Evolutionary conservation across 768 basidiomycete genomes (phyloP), one percentile per base, ranked within the genome.

Genomic region (Antrodiella citrinella): DNA sequence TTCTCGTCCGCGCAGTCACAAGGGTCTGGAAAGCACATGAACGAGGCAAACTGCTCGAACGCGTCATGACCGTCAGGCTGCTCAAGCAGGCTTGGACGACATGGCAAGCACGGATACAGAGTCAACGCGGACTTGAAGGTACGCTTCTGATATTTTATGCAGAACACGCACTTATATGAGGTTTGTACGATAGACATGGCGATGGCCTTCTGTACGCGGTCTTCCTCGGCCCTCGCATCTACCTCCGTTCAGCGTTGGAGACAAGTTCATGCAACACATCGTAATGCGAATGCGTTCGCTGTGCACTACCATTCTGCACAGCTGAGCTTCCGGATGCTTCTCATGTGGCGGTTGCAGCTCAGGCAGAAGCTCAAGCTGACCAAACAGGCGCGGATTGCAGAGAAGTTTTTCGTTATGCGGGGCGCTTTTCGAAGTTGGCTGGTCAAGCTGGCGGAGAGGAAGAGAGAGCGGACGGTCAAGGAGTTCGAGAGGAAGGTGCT

Each of bases 21-120:
- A 71, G 80, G 44, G 75, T 86, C 3, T 84, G 85, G 84, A 82
- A 76, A 56, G 81, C 85, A 19, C 76, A 75, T 35, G 83, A 84
- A 57, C 76, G 81, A 7, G 82, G 81, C 24, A 69, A 65, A 45
- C 69, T 81, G 23, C 69, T 87, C 10, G 77, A 77, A 50, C 72
- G 75, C 43, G 76, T 81, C 26, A 74, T 69, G 47, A 62, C 67
- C 3, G 53, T 69, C 18, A 72, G 78, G 26, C 56, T 81, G 5
- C 47, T 77, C 42, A 75, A 72, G 55, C 64, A 64, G 39, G 65
- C 68, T 1, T 80, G 77, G 73, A 57, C 60, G 15, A 59, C 70
- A 13, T 87, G 85, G 86, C 68, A 65, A 51, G 62, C 59, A 46
- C 71, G 69, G 18, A 55, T 81, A 48, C 66, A 65, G 44, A 59